A percentile compares a stretch with the other conserved stretches of the same genome.
phyloP scores from a whole-genome alignment of 2,329 filamentous ascomycete genomes.

The Penicillium sp. region DNA sequence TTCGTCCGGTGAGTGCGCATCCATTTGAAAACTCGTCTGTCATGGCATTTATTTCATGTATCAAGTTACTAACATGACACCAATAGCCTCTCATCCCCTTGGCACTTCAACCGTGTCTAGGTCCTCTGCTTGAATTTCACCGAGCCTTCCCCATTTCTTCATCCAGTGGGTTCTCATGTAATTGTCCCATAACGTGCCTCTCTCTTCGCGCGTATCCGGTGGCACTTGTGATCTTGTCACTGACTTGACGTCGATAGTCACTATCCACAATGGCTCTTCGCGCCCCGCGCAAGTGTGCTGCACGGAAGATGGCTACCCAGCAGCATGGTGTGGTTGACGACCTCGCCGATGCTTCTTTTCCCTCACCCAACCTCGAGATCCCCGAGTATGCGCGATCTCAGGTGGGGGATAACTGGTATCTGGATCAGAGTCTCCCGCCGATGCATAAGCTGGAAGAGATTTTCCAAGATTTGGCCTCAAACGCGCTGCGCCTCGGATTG shows the following conservation, averaged over 20 bases:
- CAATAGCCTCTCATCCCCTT: not conserved
- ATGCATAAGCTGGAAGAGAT: slow-evolving; percentile 30
- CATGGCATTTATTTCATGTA: too few species aligned
- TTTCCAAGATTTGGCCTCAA: slow-evolving; percentile 26
- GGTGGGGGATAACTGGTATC: not conserved
- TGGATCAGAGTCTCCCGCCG: slow-evolving; percentile 22
- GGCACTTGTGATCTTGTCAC: not conserved
- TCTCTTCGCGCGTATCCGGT: not conserved
- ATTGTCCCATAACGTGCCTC: not conserved
- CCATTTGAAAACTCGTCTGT: too few species aligned
- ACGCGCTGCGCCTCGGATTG: slow-evolving; percentile 37
- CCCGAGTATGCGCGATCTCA: slow-evolving; percentile 23
- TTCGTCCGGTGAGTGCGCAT: too few species aligned
- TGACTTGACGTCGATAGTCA: not conserved
- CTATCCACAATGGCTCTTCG: not conserved
- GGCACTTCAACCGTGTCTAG: not conserved
- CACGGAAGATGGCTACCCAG: not conserved
- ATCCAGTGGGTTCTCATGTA: not conserved
- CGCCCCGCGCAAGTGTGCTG: not conserved
- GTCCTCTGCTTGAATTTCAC: not conserved
- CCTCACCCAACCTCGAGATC: slow-evolving; percentile 9
- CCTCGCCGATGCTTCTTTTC: not conserved
- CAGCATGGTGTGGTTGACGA: not conserved
- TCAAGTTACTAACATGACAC: too few species aligned
- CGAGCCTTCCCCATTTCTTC: not conserved